Evolutionary conservation across 495 filamentous ascomycete genomes (phyloP).

Genomic region (Astrothelium macrocarpum): DNA sequence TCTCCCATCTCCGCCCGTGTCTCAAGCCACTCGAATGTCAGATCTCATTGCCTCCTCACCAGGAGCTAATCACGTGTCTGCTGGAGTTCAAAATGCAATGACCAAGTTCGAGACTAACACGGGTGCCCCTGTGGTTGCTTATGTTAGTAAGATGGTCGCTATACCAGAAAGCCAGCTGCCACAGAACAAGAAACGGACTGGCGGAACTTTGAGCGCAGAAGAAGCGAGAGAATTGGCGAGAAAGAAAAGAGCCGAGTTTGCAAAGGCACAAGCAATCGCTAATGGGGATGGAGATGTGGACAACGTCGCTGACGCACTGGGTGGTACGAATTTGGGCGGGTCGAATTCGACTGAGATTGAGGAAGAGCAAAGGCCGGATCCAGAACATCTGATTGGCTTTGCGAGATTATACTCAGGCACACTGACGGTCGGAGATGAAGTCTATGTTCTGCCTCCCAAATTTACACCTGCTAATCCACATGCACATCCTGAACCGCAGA

Average conservation of each 20-base stretch:
- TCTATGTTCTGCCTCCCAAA: constrained; percentile 88
- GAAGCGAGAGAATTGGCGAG: constrained; percentile 81
- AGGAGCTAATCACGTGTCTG: constrained; percentile 58
- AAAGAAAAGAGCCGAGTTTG: constrained; percentile 81
- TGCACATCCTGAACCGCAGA: constrained; percentile 64
- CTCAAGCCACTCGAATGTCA: constrained; percentile 74
- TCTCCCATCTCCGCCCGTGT: constrained; percentile 73
- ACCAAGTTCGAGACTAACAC: constrained; percentile 58
- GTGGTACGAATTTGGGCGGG: constrained; percentile 42
- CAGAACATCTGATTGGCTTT: constrained; percentile 89
- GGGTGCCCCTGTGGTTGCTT: constrained; percentile 77
- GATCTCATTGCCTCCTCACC: constrained; percentile 72
- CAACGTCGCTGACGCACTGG: constrained; percentile 46
- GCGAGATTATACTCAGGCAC: constrained; percentile 88
- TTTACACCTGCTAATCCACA: constrained; percentile 76
- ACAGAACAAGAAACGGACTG: constrained; percentile 60
- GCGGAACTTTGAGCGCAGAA: constrained; percentile 66
- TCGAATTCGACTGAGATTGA: constrained; percentile 20
- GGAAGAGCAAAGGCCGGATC: constrained; percentile 45
- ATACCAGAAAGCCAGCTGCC: constrained; percentile 84
- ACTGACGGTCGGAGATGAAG: constrained; percentile 73
- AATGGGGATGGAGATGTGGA: constrained; percentile 31
- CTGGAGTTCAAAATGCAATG: constrained; percentile 66
- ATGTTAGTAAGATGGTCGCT: constrained; percentile 97
- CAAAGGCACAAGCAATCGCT: constrained; percentile 56